Evolutionary conservation across 306 rosid species (phyloP).

Genomic region (Canavalia gladiata): DNA sequence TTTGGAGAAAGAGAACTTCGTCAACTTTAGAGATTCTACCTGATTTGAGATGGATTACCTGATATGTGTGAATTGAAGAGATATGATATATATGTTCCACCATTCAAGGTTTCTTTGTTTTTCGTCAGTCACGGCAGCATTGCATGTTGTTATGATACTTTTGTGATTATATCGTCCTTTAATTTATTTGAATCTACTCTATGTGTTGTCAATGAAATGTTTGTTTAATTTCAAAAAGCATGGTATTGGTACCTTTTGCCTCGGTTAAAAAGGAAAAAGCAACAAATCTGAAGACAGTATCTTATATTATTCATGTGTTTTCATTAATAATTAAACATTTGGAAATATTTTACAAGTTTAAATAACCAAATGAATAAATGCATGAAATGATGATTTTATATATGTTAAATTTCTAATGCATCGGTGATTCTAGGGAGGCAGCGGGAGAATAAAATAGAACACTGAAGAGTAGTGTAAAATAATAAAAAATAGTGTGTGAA

Average conservation of each 20-base stretch:
- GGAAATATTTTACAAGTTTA: neutral
- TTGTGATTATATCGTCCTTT: neutral
- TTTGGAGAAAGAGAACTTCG: too few species aligned
- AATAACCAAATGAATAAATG: neutral
- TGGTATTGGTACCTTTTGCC: neutral
- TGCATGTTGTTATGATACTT: constrained; percentile 26
- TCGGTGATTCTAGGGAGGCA: neutral
- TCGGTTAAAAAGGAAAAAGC: neutral
- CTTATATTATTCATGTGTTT: neutral
- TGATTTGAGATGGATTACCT: too few species aligned
- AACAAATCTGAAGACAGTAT: neutral
- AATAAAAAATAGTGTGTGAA: neutral
- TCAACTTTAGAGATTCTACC: too few species aligned
- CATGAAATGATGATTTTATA: neutral
- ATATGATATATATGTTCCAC: neutral
- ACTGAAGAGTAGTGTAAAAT: too few species aligned
- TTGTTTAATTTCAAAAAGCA: constrained; percentile 27
- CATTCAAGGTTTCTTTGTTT: neutral
- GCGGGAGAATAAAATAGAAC: too few species aligned
- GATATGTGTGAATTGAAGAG: too few species aligned
- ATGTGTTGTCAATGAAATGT: constrained; percentile 28
- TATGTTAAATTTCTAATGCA: neutral
- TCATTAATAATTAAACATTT: neutral
- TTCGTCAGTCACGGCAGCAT: neutral
- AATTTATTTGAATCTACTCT: neutral